Evolutionary conservation across 2,329 filamentous ascomycete genomes (phyloP).

Genomic region (Pseudopithomyces chartarum): DNA sequence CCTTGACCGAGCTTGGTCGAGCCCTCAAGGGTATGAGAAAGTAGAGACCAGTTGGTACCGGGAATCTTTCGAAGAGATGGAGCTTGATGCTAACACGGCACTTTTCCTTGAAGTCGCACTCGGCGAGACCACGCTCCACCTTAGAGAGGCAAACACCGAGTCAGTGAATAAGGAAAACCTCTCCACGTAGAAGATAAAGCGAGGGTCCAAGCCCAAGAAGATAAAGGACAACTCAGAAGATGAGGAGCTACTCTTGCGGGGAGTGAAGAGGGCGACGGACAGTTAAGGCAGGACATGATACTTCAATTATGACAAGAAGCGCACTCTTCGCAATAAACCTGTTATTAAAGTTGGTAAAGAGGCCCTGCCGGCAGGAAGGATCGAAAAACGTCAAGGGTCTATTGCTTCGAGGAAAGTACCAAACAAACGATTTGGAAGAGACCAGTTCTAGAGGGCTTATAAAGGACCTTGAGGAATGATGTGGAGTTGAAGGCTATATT

Average conservation of each 20-base stretch:
- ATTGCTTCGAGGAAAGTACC: not conserved
- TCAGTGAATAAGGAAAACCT: not conserved
- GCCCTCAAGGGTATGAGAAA: conserved; percentile 17
- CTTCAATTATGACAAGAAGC: not conserved
- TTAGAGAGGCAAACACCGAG: not conserved
- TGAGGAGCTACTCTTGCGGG: not conserved
- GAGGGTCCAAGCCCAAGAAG: not conserved
- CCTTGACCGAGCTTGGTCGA: conserved; percentile 9
- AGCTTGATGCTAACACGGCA: not conserved
- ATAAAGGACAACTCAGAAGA: not conserved
- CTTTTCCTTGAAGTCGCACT: not conserved
- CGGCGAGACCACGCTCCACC: not conserved
- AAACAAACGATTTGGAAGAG: not conserved
- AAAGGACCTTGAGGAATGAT: too few relatives aligned
- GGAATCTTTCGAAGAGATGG: not conserved
- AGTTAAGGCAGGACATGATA: not conserved
- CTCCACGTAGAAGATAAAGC: not conserved
- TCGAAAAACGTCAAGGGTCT: not conserved
- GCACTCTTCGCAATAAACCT: not conserved
- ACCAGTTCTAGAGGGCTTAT: not conserved
- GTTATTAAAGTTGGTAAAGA: not conserved
- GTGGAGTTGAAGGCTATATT: too few relatives aligned
- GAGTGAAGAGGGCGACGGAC: not conserved
- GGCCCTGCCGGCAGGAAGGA: not conserved
- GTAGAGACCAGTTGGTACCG: conserved; percentile 14